Evolutionary conservation across 2,329 filamentous ascomycete genomes (phyloP), one percentile per base, ranked within the genome.

Genomic region (Ascosphaera pollenicola): DNA sequence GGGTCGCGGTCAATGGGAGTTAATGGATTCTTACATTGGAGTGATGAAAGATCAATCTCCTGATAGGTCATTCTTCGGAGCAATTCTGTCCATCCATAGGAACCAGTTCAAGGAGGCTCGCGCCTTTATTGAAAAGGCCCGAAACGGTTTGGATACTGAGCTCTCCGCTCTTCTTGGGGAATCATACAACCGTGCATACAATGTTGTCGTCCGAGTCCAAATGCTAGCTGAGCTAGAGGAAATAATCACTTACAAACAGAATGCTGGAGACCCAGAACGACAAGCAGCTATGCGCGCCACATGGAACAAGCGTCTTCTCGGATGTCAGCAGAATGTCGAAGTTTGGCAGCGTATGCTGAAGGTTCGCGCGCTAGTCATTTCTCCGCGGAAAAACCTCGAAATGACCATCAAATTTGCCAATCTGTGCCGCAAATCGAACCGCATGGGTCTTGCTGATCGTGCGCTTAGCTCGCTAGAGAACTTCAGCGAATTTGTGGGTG

Each of bases 351-450:
- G 89, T 43, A 95, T 95, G 83, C 73, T 99, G 40, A 89, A 93
- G 53, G 75, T 98, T 24, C 75, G 89, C 43, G 81, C 84, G 16
- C 67, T 99, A 39, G 89, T 99, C 42, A 87, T 95, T 44, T 77
- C 77, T 1, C 87, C 91, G 0, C 73, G 73, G 26, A 85, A 99
- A 55, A 94, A 94, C 51, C 83, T 92, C 66, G 81, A 92, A 51
- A 98, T 98, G 84, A 94, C 85, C 75, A 95, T 98, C 64, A 99
- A 98, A 55, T 98, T 94, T 55, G 82, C 89, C 50, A 98, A 95
- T 50, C 72, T 98, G 4, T 99, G 91, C 58, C 80, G 91, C 50
- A 99, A 98, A 58, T 93, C 87, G 35, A 80, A 83, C 42, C 78
- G 89, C 21, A 85, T 87, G 68, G 87, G 89, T 8, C 70, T 99